Base-by-base conservation (phyloP, 1,284 basidiomycete species). In the Moesziomyces parantarcticus region DNA sequence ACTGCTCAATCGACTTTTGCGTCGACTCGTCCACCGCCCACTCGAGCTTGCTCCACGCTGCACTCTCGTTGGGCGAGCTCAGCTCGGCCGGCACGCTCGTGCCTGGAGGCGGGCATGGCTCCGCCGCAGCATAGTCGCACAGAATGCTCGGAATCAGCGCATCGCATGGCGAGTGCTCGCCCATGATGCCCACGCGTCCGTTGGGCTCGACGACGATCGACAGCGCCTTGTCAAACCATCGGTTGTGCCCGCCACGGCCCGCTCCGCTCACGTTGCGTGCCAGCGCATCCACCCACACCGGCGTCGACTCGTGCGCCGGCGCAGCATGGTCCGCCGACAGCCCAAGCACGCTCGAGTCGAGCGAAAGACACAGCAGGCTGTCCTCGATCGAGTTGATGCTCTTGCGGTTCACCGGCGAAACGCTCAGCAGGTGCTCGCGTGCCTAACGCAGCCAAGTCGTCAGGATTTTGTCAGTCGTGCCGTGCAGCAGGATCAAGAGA, bases 141-240 rank as follows among this genome's bases (percentile, higher is more conserved):
- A 93, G 89, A 52, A 95, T 92, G 72, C 92, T 93, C 0, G 95
- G 94, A 49, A 97, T 90, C 11, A 98, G 86, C 1, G 95, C 95
- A 75, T 98, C 96, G 58, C 91, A 91, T 0, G 93, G 92, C 3
- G 93, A 92, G 85, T 97, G 95, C 85, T 98, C 96, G 26, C 96
- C 96, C 80, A 90, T 90, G 56, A 92, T 91, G 40, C 93, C 92
- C 3, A 92, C 92, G 43, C 93, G 89, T 2, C 91, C 90, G 67
- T 91, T 92, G 14, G 90, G 90, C 85, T 97, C 94, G 42, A 98
- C 90, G 48, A 92, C 88, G 59, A 97, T 85, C 7, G 90, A 90
- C 44, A 92, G 88, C 3, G 91, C 88, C 86, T 98, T 98, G 87
- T 99, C 96, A 84, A 91, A 93, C 89, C 94, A 97, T 46, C 96